Conservation (phyloP, 352 stramenopile species). For the Sclerospora graminicola region DNA sequence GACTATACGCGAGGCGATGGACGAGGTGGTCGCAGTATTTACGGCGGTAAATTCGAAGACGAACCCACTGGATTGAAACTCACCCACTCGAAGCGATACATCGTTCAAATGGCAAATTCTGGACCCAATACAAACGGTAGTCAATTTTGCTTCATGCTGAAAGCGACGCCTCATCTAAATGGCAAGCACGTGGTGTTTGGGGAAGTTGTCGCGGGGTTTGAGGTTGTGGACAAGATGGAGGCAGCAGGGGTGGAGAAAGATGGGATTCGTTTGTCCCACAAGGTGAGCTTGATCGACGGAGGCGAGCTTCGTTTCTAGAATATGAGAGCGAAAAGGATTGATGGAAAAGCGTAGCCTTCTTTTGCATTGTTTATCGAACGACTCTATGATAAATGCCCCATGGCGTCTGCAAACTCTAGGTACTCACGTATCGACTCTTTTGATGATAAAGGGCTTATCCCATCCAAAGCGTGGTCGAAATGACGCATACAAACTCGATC, state of each 20-base stretch:
- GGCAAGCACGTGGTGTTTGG: constrained; percentile 81
- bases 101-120: constrained; percentile 96
- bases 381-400: constrained; percentile 39
- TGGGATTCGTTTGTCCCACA: constrained; percentile 56
- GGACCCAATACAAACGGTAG: constrained; percentile 96
- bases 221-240: constrained; percentile 81
- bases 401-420: constrained; percentile 43
- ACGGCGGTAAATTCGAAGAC: constrained; percentile 95
- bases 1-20: constrained; percentile 91
- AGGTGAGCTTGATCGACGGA: constrained; percentile 61
- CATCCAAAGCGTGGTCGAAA: constrained; percentile 40
- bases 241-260: constrained; percentile 45
- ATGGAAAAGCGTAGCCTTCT: no score
- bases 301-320: constrained; percentile 51
- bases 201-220: constrained; percentile 75
- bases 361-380: neutral
- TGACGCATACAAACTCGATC: constrained; percentile 44
- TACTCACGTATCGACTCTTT: constrained; percentile 44
- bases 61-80: constrained; percentile 88
- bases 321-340: neutral
- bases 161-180: constrained; percentile 57
- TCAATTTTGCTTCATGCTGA: constrained; percentile 99
- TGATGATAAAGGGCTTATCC: constrained; percentile 47
- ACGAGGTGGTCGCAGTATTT: constrained; percentile 95
- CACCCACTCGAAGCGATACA: constrained; percentile 72